These are phyloP conservation scores for Alternaria consortialis DNA, from an alignment of 2,329 filamentous ascomycete genomes.

Conservation along the genomic window DNA sequence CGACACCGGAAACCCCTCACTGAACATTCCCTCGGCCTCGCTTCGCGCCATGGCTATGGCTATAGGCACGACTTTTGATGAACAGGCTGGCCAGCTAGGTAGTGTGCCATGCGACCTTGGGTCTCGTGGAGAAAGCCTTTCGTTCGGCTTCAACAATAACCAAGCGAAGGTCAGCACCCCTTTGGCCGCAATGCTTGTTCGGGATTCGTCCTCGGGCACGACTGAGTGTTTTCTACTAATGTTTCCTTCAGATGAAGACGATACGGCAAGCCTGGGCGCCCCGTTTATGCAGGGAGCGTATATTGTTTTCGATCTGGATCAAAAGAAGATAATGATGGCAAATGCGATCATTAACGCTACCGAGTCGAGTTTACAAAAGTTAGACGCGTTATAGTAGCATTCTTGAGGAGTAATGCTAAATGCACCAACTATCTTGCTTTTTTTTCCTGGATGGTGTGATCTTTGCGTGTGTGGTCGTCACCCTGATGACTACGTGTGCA, in stretches of 20 bases:
- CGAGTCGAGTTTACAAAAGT: background rate
- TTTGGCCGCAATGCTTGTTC: background rate
- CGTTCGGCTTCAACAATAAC: background rate
- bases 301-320: background rate
- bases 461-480: no score
- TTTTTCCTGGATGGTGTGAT: no score
- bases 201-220: background rate
- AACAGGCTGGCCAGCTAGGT: background rate
- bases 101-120: background rate
- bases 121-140: background rate
- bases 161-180: background rate
- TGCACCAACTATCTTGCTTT: background rate
- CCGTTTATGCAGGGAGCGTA: background rate
- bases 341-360: background rate
- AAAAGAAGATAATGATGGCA: background rate
- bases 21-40: background rate
- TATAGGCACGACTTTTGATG: background rate
- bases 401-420: background rate
- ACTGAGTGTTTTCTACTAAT: background rate
- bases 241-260: background rate
- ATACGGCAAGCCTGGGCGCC: background rate
- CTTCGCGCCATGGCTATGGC: background rate
- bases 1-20: background rate
- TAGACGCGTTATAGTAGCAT: background rate
- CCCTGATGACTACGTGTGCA: no score